Base-by-base conservation (phyloP, 495 filamentous ascomycete species). In the Amniculicola lignicola region DNA sequence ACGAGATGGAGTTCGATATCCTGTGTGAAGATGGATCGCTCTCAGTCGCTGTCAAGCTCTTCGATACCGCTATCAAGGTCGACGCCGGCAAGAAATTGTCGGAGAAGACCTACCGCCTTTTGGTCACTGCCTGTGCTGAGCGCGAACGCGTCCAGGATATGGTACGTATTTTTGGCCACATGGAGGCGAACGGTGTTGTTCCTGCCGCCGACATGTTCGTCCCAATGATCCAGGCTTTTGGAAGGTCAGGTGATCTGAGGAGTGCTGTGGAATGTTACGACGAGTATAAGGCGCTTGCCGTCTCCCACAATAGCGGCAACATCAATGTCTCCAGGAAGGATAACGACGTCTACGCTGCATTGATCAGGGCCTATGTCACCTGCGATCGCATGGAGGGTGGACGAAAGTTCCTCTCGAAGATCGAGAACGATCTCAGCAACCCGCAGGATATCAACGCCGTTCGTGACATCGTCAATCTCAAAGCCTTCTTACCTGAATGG, bases 181-280 rank as follows among this genome's bases (percentile, higher is more conserved):
- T 96, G 88, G 90, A 96, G 68, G 69, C 76, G 37, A 81, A 79
- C 48, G 82, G 81, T 48, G 78, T 90, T 19, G 78, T 77, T 12
- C 87, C 92, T 0, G 82, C 81, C 55, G 83, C 88, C 16, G 82
- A 85, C 35, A 90, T 90, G 28, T 96, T 95, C 71, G 82, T 89
- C 1, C 78, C 83, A 12, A 95, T 98, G 88, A 97, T 98, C 64
- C 81, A 87, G 33, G 90, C 89, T 0, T 97, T 96, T 65, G 90
- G 87, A 38, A 79, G 79, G 24, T 78, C 77, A 4, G 84, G 89
- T 14, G 89, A 98, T 63, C 76, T 97, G 31, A 75, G 77, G 63
- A 92, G 87, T 58, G 94, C 89, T n/a, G 85, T 95, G 10, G 93
- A 97, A 64, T 89, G 88, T 73, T 96, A 95, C 72, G 88, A 94